Evolutionary conservation across 352 stramenopile genomes (phyloP), one percentile per base, ranked within the genome.

Genomic region (Phytophthora agathidicida): DNA sequence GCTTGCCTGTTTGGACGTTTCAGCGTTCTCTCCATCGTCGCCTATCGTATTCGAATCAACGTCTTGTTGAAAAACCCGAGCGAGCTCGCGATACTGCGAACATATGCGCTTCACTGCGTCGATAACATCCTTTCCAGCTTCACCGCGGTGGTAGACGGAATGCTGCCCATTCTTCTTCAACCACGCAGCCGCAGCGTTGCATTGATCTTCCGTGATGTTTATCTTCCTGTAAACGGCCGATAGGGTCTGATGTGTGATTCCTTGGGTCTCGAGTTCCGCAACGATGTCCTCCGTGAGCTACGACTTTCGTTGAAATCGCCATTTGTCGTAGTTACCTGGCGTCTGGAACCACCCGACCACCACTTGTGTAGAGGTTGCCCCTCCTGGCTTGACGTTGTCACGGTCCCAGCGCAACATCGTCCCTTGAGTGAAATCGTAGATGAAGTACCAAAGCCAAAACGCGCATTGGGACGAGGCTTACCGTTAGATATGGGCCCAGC

Each of bases 241-340:
- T 13, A n/a, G 14, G 8, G 58, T 55, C 3, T 42, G 58, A 11
- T 37, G 32, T 7, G 23, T 23, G n/a, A 36, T 49, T 7, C 24
- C 39, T 3, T 54, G 46, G 1, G 28, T 43, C 17, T 59, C 31
- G 1, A 65, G 33, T 5, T 47, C 38, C 32, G 7, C 13, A 9
- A 30, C 7, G 8, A 65, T 65, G 33, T 52, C 39, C 32, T 43
- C 23, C 11, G 20, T 9, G n/a, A 57, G 47, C 13, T 19, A 14
- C 7, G 20, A 27, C 42, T 26, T 52, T 9, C 27, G 13, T 27
- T 39, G 11, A 7, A 26, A 42, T 33, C 31, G 13, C 56, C 56
- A 59, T 7, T 26, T 33, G 7, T 47, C 19, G 47, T 59, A 65
- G 0, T 65, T 65, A 10, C 31, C 46, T 13, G 56, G 38, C 5